A percentile compares a stretch with the other conserved stretches of the same genome.
These are phyloP conservation scores for Vigna trinervia DNA, from an alignment of 306 rosid species.

Conservation along the genomic window DNA sequence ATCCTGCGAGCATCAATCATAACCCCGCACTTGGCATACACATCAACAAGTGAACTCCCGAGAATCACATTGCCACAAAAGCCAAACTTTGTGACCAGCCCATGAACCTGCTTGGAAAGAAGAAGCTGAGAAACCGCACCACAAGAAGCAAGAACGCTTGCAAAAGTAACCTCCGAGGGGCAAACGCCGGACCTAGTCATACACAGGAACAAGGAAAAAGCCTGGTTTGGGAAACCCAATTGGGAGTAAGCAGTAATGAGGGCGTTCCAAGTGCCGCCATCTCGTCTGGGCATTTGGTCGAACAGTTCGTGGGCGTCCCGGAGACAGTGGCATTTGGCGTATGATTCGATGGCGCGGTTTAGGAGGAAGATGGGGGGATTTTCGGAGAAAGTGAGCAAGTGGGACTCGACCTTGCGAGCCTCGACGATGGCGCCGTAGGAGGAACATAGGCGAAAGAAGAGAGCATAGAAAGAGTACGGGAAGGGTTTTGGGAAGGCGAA, in stretches of 20 bases:
- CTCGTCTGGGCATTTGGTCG: constrained; percentile 78
- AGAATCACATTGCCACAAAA: constrained; percentile 60
- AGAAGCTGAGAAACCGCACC: constrained; percentile 49
- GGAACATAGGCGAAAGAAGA: constrained; percentile 68
- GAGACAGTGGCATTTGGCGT: constrained; percentile 64
- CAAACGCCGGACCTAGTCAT: constrained; percentile 55
- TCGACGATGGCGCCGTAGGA: constrained; percentile 52
- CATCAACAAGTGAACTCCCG: constrained; percentile 76
- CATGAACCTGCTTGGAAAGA: constrained; percentile 64
- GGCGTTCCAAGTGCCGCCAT: constrained; percentile 80
- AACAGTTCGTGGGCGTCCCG: constrained; percentile 69
- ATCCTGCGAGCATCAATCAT: constrained; percentile 62
- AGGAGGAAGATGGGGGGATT: constrained; percentile 64
- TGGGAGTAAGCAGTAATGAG: constrained; percentile 60
- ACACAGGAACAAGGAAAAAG: constrained; percentile 42
- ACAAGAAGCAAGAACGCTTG: constrained; percentile 65
- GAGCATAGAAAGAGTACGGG: constrained; percentile 58
- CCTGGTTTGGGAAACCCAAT: constrained; percentile 47
- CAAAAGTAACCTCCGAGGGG: constrained; percentile 60
- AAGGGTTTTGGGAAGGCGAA: constrained; percentile 54
- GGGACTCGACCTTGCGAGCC: constrained; percentile 69
- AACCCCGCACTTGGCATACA: constrained; percentile 64
- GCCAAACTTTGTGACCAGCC: constrained; percentile 56
- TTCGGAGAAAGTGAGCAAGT: constrained; percentile 60
- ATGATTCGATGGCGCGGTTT: constrained; percentile 73